These are phyloP conservation scores for Trypanosoma vivax DNA, from an alignment of 208 protist species.

Conservation along the genomic window DNA sequence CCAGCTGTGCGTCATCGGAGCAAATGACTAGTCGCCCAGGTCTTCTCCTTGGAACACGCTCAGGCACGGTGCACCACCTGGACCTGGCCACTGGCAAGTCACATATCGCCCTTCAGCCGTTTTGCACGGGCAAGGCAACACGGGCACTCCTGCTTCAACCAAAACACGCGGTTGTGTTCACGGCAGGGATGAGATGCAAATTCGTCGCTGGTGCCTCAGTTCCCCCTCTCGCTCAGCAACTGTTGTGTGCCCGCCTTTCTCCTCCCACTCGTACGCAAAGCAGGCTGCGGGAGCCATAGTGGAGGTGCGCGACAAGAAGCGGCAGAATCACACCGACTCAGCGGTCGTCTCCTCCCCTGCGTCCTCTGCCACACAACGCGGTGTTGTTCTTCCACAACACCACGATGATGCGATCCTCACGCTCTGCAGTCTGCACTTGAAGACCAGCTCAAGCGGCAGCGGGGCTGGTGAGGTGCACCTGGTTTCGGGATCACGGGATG, in stretches of 20 bases:
- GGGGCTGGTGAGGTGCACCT: constrained; percentile 19
- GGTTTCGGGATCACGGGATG: constrained; percentile 50
- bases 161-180: constrained; percentile 34
- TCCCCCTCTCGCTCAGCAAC: constrained; percentile 28
- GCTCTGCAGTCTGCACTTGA: constrained; percentile 38
- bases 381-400: constrained; percentile 23
- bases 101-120: constrained; percentile 18
- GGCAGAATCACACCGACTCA: neutral
- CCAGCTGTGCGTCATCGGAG: constrained; percentile 13
- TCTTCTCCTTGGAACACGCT: constrained; percentile 37
- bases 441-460: neutral
- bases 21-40: constrained; percentile 13
- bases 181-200: constrained; percentile 59
- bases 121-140: constrained; percentile 3
- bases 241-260: constrained; percentile 26
- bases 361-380: neutral
- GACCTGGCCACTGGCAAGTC: constrained; percentile 13
- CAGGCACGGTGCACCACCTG: constrained; percentile 14
- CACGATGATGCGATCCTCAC: constrained; percentile 55
- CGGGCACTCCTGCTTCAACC: constrained; percentile 48
- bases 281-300: constrained; percentile 3
- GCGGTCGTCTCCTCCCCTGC: neutral
- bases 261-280: constrained; percentile 25
- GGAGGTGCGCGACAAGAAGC: constrained; percentile 3
- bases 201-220: constrained; percentile 46